These are phyloP conservation scores for Rosa persica DNA, from an alignment of 306 rosid species.

Conservation along the genomic window DNA sequence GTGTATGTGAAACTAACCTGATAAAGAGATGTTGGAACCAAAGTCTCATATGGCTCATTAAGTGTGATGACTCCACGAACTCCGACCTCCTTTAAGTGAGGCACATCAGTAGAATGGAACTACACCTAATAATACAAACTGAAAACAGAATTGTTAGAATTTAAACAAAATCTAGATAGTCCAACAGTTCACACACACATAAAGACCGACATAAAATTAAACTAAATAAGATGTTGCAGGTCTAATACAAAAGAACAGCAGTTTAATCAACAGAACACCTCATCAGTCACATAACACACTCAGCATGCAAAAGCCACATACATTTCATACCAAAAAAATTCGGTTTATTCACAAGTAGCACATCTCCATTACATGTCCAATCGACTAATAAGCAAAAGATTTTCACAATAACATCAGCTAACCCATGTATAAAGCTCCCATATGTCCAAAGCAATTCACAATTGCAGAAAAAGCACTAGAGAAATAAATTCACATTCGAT, in stretches of 20 bases:
- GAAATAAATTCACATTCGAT: background rate
- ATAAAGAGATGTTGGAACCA: slow-evolving; percentile 85
- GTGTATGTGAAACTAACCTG: slow-evolving; percentile 42
- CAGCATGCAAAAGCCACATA: background rate
- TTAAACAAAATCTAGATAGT: background rate
- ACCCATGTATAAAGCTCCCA: background rate
- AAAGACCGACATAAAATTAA: too few species aligned
- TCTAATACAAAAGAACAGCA: background rate
- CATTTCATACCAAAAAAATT: background rate
- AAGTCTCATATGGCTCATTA: slow-evolving; percentile 90
- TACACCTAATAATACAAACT: slow-evolving; percentile 93
- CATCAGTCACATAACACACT: background rate
- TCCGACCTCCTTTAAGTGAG: slow-evolving; percentile 77
- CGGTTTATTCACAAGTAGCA: background rate
- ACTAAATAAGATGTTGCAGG: background rate
- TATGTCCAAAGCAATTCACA: background rate
- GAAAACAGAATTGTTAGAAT: slow-evolving; percentile 43
- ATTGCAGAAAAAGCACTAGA: too few species aligned
- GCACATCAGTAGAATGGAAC: slow-evolving; percentile 91
- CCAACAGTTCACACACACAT: background rate
- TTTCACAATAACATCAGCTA: background rate
- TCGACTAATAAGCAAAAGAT: background rate
- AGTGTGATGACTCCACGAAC: slow-evolving; percentile 89
- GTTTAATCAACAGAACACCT: background rate
- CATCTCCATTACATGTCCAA: background rate